A percentile compares a stretch with the other conserved stretches of the same genome.
Conservation (phyloP, 1,284 basidiomycete species). For the Xerocomus minutiporus region DNA sequence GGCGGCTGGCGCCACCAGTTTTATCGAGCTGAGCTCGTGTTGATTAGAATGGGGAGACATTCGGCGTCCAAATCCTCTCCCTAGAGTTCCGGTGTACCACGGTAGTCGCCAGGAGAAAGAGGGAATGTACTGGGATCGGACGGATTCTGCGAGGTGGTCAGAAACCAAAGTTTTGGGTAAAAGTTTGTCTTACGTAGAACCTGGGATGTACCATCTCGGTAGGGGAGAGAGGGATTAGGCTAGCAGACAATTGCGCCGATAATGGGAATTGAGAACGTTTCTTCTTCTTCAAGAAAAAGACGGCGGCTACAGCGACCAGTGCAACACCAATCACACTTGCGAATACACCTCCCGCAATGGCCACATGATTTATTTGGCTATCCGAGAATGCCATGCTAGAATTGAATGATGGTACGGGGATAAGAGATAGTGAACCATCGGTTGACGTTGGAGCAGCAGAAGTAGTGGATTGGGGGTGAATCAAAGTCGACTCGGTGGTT, state of each 20-base stretch:
- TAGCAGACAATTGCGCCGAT: conserved; percentile 6
- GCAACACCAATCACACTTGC: conserved; percentile 35
- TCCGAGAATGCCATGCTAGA: background rate
- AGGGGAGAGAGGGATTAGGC: background rate
- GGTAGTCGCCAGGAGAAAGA: conserved; percentile 19
- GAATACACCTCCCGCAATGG: conserved; percentile 36
- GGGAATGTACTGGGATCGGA: conserved; percentile 35
- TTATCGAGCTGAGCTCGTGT: background rate
- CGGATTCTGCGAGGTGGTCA: conserved; percentile 23
- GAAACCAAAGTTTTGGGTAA: background rate
- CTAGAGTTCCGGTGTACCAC: conserved; percentile 25
- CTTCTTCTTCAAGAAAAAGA: conserved; percentile 30
- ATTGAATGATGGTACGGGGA: background rate
- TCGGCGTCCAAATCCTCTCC: background rate
- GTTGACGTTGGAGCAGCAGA: background rate
- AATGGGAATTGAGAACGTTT: conserved; percentile 21
- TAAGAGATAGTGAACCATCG: background rate
- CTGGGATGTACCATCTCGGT: conserved; percentile 21
- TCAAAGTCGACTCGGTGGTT: conserved; percentile 23
- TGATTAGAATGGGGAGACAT: background rate
- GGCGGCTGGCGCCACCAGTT: no score
- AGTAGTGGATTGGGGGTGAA: conserved; percentile 17
- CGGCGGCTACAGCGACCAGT: conserved; percentile 22
- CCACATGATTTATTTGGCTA: conserved; percentile 13
- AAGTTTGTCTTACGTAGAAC: conserved; percentile 25